Evolutionary conservation across 1,284 basidiomycete species (phyloP), one percentile per base, ranked within the genome.

Genomic region (Coriolopsis trogii): DNA sequence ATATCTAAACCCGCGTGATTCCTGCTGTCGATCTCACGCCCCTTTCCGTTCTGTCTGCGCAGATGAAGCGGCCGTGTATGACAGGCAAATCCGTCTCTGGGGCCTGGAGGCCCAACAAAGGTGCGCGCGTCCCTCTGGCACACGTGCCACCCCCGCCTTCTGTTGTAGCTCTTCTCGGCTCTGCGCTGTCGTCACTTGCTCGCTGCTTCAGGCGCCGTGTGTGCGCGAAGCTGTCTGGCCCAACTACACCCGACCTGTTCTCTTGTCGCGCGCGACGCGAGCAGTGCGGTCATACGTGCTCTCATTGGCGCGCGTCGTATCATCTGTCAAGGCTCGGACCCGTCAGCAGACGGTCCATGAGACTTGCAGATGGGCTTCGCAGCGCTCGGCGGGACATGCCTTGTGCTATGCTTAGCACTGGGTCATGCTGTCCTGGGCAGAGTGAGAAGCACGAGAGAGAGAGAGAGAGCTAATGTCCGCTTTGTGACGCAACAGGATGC

Each of bases 51-150:
- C 33, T 13, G 5, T 39, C 49, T 45, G 40, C 43, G 49, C 58
- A 87, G 90, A 89, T 70, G 90, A 93, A 67, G 91, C 89, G 15
- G 89, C 89, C 5, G 73, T 98, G 25, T 98, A 99, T 70, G 96
- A 98, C 72, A 87, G 96, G 33, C 96, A 98, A 73, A 98, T 99
- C 75, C 85, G 97, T 24, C 75, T 98, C 55, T 99, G 96, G 96
- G 96, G 97, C 38, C 81, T 98, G 25, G 96, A 98, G 70, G 96
- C 97, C 24, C 96, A 99, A 70, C 94, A 96, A 71, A 82, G 87
- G 94, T 93, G 57, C 63, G 76, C 69, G 54, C 36, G 16, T 25
- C n/a, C n/a, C n/a, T n/a, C n/a, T n/a, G n/a, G n/a, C n/a, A n/a
- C n/a, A n/a, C n/a, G n/a, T n/a, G n/a, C n/a, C n/a, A n/a, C n/a